Evolutionary conservation across 345 rosid genomes (phyloP).

Genomic region (Eucalyptus cloeziana): DNA sequence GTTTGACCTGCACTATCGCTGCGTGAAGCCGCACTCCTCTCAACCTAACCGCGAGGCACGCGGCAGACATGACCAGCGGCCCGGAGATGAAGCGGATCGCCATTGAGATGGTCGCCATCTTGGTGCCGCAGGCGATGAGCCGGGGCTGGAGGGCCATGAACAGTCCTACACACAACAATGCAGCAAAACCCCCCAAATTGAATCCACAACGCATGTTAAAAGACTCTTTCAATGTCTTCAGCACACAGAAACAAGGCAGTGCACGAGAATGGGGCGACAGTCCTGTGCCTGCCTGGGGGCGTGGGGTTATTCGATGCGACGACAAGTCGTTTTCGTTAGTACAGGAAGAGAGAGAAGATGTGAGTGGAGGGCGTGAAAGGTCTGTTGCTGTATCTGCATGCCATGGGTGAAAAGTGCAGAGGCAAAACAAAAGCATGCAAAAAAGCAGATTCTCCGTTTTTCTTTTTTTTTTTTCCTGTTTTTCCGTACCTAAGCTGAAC

Average conservation of each 20-base stretch:
- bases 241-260: neutral
- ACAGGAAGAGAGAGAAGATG: neutral
- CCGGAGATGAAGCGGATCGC: slow-evolving; percentile 45
- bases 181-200: neutral
- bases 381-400: neutral
- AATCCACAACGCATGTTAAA: neutral
- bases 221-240: neutral
- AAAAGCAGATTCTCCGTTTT: neutral
- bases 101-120: slow-evolving; percentile 56
- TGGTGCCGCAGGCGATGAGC: slow-evolving; percentile 53
- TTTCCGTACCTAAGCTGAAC: slow-evolving; percentile 65
- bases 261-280: neutral
- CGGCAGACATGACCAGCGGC: slow-evolving; percentile 45
- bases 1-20: slow-evolving; percentile 60
- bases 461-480: neutral
- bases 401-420: neutral
- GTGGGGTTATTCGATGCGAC: neutral
- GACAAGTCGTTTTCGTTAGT: neutral
- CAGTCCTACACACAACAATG: slow-evolving; percentile 21
- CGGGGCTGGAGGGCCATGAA: slow-evolving; percentile 79
- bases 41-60: slow-evolving; percentile 40
- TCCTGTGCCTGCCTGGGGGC: neutral
- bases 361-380: neutral
- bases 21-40: slow-evolving; percentile 44
- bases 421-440: neutral